Evolutionary conservation across 148 eudicot genomes (phyloP).

Genomic region (Rhododendron henanense): DNA sequence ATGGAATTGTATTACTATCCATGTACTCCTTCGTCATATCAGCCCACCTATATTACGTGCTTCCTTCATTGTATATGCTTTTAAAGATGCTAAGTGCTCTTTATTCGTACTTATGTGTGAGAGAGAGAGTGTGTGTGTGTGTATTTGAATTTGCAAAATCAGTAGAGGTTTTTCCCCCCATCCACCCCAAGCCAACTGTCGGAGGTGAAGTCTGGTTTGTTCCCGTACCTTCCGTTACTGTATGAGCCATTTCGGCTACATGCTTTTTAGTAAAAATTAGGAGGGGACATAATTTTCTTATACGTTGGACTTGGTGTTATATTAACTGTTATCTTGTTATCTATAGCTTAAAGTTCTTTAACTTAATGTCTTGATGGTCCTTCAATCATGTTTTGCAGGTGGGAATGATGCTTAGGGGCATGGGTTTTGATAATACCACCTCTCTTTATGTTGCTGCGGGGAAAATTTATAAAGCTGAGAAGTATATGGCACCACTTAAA

Average conservation of each 20-base stretch:
- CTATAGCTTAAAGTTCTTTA: background rate
- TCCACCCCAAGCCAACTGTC: background rate
- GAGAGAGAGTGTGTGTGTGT: no score
- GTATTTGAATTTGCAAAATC: background rate
- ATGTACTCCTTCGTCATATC: background rate
- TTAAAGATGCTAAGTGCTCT: background rate
- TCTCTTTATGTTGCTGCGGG: constrained; percentile 90
- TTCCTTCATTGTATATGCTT: background rate
- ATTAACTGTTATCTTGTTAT: background rate
- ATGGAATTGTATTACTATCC: background rate
- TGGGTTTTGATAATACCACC: constrained; percentile 93
- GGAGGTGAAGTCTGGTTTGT: background rate
- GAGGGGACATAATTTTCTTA: background rate
- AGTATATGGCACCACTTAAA: constrained; percentile 87
- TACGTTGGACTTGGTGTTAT: background rate
- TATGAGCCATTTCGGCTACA: background rate
- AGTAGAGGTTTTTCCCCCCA: background rate
- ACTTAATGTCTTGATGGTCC: background rate
- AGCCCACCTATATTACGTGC: background rate
- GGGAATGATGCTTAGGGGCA: constrained; percentile 98
- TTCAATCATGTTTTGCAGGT: constrained; percentile 43
- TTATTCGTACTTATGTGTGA: background rate
- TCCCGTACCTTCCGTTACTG: background rate
- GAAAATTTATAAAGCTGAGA: constrained; percentile 81
- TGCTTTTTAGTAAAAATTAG: background rate